Conservation (phyloP, 352 stramenopile species). For the Globisporangium canariense region DNA sequence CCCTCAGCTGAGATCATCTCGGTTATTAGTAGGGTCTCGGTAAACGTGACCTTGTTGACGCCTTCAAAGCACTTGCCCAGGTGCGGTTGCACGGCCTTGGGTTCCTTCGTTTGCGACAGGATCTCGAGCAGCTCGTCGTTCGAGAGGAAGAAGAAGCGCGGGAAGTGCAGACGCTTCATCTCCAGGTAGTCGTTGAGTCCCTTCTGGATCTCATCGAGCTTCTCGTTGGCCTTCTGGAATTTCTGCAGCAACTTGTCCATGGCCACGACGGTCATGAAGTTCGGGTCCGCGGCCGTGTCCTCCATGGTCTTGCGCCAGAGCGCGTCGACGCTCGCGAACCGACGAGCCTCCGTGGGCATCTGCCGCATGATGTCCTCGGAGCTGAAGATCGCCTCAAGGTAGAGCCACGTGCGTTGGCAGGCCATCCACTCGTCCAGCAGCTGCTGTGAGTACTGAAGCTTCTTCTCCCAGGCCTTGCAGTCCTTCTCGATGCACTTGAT, state of each 20-base stretch:
- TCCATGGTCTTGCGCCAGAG: constrained; percentile 93
- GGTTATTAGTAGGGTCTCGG: constrained; percentile 89
- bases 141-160: constrained; percentile 94
- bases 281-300: constrained; percentile 84
- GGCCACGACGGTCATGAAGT: constrained; percentile 86
- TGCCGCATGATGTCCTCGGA: constrained; percentile 95
- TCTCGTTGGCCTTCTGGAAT: constrained; percentile 92
- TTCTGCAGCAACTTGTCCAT: constrained; percentile 90
- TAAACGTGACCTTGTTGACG: constrained; percentile 91
- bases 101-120: constrained; percentile 92
- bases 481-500: constrained; percentile 93
- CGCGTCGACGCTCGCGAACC: constrained; percentile 87
- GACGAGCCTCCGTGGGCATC: constrained; percentile 90
- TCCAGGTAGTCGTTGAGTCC: constrained; percentile 93
- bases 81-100: constrained; percentile 89
- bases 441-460: constrained; percentile 86
- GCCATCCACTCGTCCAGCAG: constrained; percentile 94
- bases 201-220: constrained; percentile 94
- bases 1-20: constrained; percentile 93
- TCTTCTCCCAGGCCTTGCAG: constrained; percentile 88
- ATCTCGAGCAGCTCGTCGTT: constrained; percentile 94
- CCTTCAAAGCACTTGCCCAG: constrained; percentile 91
- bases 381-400: constrained; percentile 95
- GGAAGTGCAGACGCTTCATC: constrained; percentile 92
- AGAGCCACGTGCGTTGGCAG: constrained; percentile 94